These are phyloP conservation scores for Phytopythium delawarense DNA, from an alignment of 352 stramenopile species.

Conservation along the genomic window DNA sequence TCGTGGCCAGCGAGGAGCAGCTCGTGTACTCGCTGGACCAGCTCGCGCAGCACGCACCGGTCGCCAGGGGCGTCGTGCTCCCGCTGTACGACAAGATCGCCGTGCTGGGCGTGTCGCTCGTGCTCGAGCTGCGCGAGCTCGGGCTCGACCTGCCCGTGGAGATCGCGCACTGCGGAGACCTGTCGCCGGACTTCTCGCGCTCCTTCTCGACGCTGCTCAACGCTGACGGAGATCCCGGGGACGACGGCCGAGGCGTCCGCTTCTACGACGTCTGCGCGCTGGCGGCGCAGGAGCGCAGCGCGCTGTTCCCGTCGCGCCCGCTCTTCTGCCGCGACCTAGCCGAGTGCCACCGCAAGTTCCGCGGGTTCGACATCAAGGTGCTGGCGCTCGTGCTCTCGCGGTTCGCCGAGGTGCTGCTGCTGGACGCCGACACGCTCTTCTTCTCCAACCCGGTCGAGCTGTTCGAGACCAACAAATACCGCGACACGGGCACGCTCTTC, in stretches of 20 bases:
- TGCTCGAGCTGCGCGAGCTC: conserved; percentile 54
- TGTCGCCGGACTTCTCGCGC: conserved; percentile 32
- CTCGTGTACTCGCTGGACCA: conserved; percentile 26
- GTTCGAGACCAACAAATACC: conserved; percentile 50
- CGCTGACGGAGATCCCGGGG: neutral
- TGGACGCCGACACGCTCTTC: conserved; percentile 71
- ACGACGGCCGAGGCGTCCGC: conserved; percentile 18
- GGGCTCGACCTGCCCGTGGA: conserved; percentile 57
- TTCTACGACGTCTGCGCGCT: conserved; percentile 64
- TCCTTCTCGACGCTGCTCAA: conserved; percentile 28
- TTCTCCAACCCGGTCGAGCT: conserved; percentile 52
- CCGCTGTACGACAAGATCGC: conserved; percentile 65
- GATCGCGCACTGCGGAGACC: conserved; percentile 64
- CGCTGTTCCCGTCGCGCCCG: conserved; percentile 18
- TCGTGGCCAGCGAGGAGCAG: conserved; percentile 25
- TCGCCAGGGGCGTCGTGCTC: conserved; percentile 48
- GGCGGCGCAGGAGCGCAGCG: conserved; percentile 24
- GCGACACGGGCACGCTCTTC: conserved; percentile 54
- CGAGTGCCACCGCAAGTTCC: conserved; percentile 43
- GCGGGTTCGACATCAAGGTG: conserved; percentile 65
- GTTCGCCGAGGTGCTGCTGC: conserved; percentile 69
- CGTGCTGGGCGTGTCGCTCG: conserved; percentile 48
- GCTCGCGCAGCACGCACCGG: conserved; percentile 20
- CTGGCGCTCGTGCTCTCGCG: conserved; percentile 54
- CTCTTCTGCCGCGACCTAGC: conserved; percentile 50